These are phyloP conservation scores for Gossypium schwendimanii DNA, from an alignment of 441 rosid genomes.

Conservation along the genomic window DNA sequence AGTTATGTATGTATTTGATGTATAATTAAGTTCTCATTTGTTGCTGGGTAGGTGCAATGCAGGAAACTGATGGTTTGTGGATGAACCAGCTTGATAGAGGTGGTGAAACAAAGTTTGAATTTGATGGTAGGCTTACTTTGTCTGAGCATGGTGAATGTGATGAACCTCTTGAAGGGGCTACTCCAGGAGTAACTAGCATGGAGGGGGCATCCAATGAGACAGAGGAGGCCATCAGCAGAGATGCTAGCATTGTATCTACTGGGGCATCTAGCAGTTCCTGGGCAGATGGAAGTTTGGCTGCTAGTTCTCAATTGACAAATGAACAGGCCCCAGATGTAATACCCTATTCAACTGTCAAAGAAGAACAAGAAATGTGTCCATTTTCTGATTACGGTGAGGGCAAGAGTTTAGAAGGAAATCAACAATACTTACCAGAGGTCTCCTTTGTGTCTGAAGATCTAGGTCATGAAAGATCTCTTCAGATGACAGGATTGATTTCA, in stretches of 20 bases:
- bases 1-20: constrained; percentile 31
- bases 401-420: constrained; percentile 25
- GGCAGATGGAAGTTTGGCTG: constrained; percentile 25
- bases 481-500: constrained; percentile 27
- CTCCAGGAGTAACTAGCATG: constrained; percentile 17
- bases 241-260: constrained; percentile 21
- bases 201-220: constrained; percentile 30
- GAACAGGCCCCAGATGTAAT: constrained; percentile 20
- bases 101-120: constrained; percentile 25
- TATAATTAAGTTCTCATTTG: constrained; percentile 70
- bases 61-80: constrained; percentile 66
- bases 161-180: constrained; percentile 29
- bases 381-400: constrained; percentile 16
- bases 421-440: constrained; percentile 34
- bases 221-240: constrained; percentile 25
- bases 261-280: constrained; percentile 22
- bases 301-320: constrained; percentile 21
- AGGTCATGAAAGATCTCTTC: constrained; percentile 34
- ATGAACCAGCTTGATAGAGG: constrained; percentile 33
- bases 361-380: constrained; percentile 22
- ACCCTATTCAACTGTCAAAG: constrained; percentile 22
- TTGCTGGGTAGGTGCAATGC: constrained; percentile 94
- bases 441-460: constrained; percentile 30
- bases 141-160: constrained; percentile 17
- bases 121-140: constrained; percentile 17